Percentiles rank a stretch among this genome's conserved stretches.
Evolutionary conservation across 305 asterid species (phyloP).

Genomic region (Ilex paraguariensis): DNA sequence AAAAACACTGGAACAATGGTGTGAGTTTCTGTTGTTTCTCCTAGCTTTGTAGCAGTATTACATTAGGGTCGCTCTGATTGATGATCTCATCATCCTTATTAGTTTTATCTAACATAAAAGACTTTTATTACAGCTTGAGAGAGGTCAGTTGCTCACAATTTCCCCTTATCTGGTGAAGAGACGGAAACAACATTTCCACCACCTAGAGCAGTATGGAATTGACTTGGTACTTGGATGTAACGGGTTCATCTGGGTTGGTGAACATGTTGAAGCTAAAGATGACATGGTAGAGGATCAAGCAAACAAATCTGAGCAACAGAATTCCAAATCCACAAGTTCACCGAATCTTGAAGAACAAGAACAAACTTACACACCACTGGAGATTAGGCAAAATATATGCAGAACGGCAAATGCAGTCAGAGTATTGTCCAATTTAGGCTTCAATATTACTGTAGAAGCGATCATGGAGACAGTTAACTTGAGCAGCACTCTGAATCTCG

Average conservation of each 20-base stretch:
- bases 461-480: slow-evolving; percentile 45
- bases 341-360: slow-evolving; percentile 30
- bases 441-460: slow-evolving; percentile 58
- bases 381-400: slow-evolving; percentile 67
- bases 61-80: no score
- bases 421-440: slow-evolving; percentile 67
- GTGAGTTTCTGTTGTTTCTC: neutral
- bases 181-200: slow-evolving; percentile 86
- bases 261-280: slow-evolving; percentile 71
- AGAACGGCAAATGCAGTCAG: slow-evolving; percentile 76
- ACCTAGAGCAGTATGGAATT: slow-evolving; percentile 72
- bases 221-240: slow-evolving; percentile 90
- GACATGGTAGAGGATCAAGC: slow-evolving; percentile 54
- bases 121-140: slow-evolving; percentile 55
- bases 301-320: slow-evolving; percentile 40
- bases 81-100: no score
- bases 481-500: slow-evolving; percentile 50
- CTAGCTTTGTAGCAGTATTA: neutral
- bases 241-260: slow-evolving; percentile 92
- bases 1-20: no score
- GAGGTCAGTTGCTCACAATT: slow-evolving; percentile 68
- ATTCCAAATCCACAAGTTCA: slow-evolving; percentile 19
- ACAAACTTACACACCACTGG: slow-evolving; percentile 49
- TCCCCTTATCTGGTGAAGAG: slow-evolving; percentile 87
- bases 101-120: no score